Percentiles rank a stretch among this genome's conserved stretches.
Evolutionary conservation across 352 stramenopile genomes (phyloP).

Genomic region (Phytophthora tentaculata): DNA sequence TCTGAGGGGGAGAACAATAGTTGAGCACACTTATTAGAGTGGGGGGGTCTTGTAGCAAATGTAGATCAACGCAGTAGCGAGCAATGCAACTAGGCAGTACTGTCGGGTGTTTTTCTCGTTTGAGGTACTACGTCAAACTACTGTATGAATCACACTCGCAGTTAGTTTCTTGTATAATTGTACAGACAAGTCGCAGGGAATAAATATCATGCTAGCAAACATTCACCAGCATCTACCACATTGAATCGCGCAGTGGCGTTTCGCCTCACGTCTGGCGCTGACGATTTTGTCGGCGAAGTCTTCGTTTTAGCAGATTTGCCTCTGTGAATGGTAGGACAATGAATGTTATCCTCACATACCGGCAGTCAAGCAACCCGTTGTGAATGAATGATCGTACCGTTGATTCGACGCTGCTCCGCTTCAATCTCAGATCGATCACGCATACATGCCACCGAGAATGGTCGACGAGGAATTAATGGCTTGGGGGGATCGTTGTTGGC

Average conservation of each 20-base stretch:
- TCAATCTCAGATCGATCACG: conserved; percentile 42
- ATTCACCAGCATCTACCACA: not conserved
- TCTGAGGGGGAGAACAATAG: conserved; percentile 20
- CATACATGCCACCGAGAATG: conserved; percentile 32
- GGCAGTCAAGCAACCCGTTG: not conserved
- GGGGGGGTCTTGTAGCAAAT: too few species aligned
- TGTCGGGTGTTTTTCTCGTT: conserved; percentile 1
- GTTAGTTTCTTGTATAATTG: too few species aligned
- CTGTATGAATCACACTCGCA: too few species aligned
- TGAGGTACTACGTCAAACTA: too few species aligned
- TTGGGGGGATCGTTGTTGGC: not conserved
- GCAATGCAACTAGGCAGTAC: not conserved
- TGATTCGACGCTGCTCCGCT: conserved; percentile 40
- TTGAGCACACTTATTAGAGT: not conserved
- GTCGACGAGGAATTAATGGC: not conserved
- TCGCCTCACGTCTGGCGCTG: conserved; percentile 9
- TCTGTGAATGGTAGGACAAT: conserved; percentile 27
- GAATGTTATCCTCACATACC: not conserved
- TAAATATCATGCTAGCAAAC: conserved; percentile 1
- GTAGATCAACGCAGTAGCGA: not conserved
- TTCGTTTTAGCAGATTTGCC: conserved; percentile 45
- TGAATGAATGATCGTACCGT: conserved; percentile 28
- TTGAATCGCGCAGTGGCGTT: not conserved
- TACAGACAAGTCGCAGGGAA: too few species aligned
- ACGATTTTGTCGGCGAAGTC: conserved; percentile 37